Percentiles rank a stretch among this genome's conserved stretches.
phyloP scores from a whole-genome alignment of 1,284 basidiomycete species.

The Austropuccinia psidii region DNA sequence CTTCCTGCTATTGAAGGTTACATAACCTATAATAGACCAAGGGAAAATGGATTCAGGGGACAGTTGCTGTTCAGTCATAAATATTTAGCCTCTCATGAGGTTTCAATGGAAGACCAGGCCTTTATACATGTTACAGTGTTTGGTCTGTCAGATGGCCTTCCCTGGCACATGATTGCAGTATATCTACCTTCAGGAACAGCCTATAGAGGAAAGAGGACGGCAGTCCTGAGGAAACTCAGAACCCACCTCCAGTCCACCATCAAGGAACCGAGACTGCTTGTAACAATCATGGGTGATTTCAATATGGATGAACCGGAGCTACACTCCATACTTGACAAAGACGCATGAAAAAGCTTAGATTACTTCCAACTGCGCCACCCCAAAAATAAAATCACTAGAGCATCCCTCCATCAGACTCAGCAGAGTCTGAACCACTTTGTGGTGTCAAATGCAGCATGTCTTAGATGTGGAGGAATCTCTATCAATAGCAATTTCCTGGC shows the following conservation, averaged over 20 bases:
- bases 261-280: neutral
- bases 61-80: neutral
- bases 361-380: neutral
- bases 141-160: neutral
- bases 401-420: neutral
- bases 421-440: neutral
- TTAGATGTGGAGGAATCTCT: neutral
- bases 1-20: neutral
- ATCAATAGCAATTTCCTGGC: neutral
- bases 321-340: too few species aligned
- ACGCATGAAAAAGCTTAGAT: neutral
- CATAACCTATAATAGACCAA: neutral
- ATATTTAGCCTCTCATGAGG: neutral
- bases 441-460: neutral
- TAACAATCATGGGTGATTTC: neutral
- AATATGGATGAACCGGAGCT: neutral
- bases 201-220: neutral
- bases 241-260: too few species aligned
- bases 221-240: neutral
- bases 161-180: neutral
- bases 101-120: neutral
- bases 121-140: slow-evolving; percentile 1
- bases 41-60: neutral
- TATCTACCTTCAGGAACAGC: neutral
- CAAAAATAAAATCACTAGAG: neutral